Evolutionary conservation across 345 rosid species (phyloP).

Genomic region (Kernera saxatilis): DNA sequence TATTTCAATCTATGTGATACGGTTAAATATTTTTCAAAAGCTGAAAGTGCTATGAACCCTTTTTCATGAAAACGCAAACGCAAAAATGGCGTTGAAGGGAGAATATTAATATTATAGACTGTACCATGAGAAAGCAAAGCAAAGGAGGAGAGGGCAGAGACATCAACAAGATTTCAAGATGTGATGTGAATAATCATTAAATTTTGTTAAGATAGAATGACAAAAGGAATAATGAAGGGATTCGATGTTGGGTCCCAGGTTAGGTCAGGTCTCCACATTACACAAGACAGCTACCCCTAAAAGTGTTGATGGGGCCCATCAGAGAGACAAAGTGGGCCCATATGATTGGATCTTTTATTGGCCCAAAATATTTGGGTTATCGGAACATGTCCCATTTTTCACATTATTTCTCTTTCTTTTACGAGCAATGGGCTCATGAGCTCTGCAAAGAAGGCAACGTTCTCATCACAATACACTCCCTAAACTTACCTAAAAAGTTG

Average conservation of each 20-base stretch:
- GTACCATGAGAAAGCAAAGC: neutral
- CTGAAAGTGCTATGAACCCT: too few species aligned
- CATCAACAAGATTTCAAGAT: constrained; percentile 13
- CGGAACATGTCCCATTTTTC: constrained; percentile 14
- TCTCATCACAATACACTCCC: neutral
- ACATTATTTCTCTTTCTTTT: constrained; percentile 6
- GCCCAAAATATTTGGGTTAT: constrained; percentile 19
- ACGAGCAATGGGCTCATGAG: constrained; percentile 8
- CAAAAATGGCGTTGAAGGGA: too few species aligned
- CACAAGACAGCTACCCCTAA: constrained; percentile 16
- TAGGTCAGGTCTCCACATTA: constrained; percentile 35
- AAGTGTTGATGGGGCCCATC: constrained; percentile 21
- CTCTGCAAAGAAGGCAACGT: neutral
- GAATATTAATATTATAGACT: too few species aligned
- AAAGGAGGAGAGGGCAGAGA: neutral
- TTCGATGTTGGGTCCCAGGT: constrained; percentile 15
- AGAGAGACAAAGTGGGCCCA: constrained; percentile 13
- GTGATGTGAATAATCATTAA: constrained; percentile 15
- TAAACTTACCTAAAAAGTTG: neutral
- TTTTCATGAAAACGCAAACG: too few species aligned
- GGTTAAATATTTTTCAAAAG: too few species aligned
- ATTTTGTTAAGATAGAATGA: constrained; percentile 1
- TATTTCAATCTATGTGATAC: neutral
- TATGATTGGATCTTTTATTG: constrained; percentile 19
- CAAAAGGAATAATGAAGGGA: constrained; percentile 29